Evolutionary conservation across 352 stramenopile genomes (phyloP).

Genomic region (Phytophthora constricta): DNA sequence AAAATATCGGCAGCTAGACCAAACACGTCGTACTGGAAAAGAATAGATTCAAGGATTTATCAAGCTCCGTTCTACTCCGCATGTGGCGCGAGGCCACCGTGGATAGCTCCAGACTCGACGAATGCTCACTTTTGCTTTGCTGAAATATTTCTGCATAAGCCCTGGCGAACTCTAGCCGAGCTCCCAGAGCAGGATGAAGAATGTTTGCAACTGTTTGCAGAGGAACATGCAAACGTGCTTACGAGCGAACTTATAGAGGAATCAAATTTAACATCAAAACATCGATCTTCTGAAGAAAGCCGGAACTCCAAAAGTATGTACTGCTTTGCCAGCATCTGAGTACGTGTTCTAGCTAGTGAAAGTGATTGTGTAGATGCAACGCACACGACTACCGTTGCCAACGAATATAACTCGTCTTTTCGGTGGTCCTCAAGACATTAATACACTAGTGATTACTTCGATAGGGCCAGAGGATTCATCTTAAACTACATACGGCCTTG

Average conservation of each 20-base stretch:
- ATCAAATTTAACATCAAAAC: background rate
- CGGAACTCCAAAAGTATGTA: no score
- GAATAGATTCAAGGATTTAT: conserved; percentile 1
- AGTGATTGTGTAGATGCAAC: no score
- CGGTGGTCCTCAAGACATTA: no score
- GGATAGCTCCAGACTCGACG: background rate
- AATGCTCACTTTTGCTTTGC: conserved; percentile 8
- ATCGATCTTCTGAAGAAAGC: no score
- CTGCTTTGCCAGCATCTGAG: no score
- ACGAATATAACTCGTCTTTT: no score
- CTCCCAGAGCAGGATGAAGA: background rate
- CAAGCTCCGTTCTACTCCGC: background rate
- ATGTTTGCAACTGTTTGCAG: background rate
- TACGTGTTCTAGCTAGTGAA: no score
- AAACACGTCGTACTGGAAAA: background rate
- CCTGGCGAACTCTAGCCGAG: no score
- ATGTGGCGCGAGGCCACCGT: background rate
- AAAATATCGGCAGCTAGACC: background rate
- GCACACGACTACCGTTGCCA: no score
- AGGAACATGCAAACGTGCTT: background rate
- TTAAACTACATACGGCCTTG: no score
- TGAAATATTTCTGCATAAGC: conserved; percentile 1
- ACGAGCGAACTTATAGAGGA: background rate
- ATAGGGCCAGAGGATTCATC: no score
- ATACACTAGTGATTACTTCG: no score